Percentiles rank a stretch among this genome's conserved stretches.
phyloP scores from a whole-genome alignment of 805 yeast species.

The Debaryomyces maramus region DNA sequence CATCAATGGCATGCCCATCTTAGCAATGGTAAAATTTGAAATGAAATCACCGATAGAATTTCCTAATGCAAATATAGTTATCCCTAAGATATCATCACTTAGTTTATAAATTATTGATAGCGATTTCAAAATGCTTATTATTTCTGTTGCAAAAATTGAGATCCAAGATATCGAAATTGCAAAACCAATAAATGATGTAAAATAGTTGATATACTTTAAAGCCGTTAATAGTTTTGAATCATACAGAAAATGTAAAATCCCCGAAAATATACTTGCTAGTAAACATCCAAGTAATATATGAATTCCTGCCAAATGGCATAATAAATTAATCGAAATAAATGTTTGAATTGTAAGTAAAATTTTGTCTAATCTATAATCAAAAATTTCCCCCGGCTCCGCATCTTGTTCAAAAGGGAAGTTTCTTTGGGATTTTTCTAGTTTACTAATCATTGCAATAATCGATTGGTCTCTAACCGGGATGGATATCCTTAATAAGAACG shows the following conservation, averaged over 20 bases:
- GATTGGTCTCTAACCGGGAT: conserved; percentile 34
- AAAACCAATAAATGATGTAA: conserved; percentile 58
- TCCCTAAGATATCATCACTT: conserved; percentile 79
- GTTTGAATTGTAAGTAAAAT: conserved; percentile 26
- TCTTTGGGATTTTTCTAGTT: conserved; percentile 3
- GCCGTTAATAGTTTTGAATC: conserved; percentile 4
- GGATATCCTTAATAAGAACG: conserved; percentile 26
- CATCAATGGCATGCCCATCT: conserved; percentile 80
- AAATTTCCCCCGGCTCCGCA: conserved; percentile 7
- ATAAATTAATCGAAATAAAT: conserved; percentile 25
- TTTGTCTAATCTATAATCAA: conserved; percentile 20
- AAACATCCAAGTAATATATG: conserved; percentile 14
- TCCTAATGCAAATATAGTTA: conserved; percentile 88
- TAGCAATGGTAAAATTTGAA: conserved; percentile 77
- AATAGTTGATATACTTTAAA: conserved; percentile 18
- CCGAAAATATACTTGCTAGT: conserved; percentile 6
- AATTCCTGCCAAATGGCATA: conserved; percentile 17
- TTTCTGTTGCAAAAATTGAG: conserved; percentile 65
- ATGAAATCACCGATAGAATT: conserved; percentile 90
- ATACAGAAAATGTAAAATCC: conserved; percentile 8
- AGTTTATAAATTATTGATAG: conserved; percentile 59
- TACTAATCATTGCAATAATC: conserved; percentile 6
- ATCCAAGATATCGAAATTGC: conserved; percentile 66
- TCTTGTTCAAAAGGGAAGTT: conserved; percentile 1
- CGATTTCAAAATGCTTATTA: conserved; percentile 62